A percentile compares a stretch with the other conserved stretches of the same genome.
phyloP scores from a whole-genome alignment of 2,329 filamentous ascomycete species.

The Penicillium janthinellum region DNA sequence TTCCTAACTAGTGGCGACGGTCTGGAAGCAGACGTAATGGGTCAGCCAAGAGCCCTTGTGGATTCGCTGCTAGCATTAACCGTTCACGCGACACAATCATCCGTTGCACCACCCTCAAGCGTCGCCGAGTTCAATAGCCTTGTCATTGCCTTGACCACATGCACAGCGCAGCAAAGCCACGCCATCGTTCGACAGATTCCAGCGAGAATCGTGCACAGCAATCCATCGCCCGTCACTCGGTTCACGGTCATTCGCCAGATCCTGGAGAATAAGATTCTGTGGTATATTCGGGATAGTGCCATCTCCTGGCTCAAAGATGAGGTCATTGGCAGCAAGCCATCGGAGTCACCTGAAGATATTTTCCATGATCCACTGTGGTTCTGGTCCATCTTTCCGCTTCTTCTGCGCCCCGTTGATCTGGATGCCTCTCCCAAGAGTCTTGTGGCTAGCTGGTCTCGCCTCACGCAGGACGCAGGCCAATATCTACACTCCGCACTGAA shows the following conservation, averaged over 20 bases:
- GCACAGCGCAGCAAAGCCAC: slow-evolving; percentile 39
- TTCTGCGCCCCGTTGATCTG: slow-evolving; percentile 53
- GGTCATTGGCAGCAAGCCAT: slow-evolving; percentile 48
- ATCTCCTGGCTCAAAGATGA: slow-evolving; percentile 64
- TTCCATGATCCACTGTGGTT: slow-evolving; percentile 44
- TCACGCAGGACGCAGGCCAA: slow-evolving; percentile 49
- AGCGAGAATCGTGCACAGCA: slow-evolving; percentile 49
- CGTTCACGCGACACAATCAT: slow-evolving; percentile 52
- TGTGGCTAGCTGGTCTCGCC: slow-evolving; percentile 50
- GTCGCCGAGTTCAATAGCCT: slow-evolving; percentile 58
- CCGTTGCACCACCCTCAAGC: slow-evolving; percentile 47
- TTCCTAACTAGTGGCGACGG: slow-evolving; percentile 52
- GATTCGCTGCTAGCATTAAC: slow-evolving; percentile 58
- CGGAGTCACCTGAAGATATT: slow-evolving; percentile 26
- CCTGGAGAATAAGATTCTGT: slow-evolving; percentile 56
- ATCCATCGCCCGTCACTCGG: slow-evolving; percentile 55
- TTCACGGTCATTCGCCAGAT: slow-evolving; percentile 58
- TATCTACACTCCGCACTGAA: slow-evolving; percentile 60
- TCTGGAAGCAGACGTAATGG: slow-evolving; percentile 41
- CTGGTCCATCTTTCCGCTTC: slow-evolving; percentile 49
- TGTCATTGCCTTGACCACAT: slow-evolving; percentile 49
- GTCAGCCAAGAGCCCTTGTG: slow-evolving; percentile 55
- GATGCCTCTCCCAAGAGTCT: slow-evolving; percentile 42
- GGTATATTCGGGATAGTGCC: slow-evolving; percentile 59
- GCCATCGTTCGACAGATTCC: slow-evolving; percentile 42